Conservation (phyloP, 306 rosid species). For the Cotoneaster glaucophyllus region DNA sequence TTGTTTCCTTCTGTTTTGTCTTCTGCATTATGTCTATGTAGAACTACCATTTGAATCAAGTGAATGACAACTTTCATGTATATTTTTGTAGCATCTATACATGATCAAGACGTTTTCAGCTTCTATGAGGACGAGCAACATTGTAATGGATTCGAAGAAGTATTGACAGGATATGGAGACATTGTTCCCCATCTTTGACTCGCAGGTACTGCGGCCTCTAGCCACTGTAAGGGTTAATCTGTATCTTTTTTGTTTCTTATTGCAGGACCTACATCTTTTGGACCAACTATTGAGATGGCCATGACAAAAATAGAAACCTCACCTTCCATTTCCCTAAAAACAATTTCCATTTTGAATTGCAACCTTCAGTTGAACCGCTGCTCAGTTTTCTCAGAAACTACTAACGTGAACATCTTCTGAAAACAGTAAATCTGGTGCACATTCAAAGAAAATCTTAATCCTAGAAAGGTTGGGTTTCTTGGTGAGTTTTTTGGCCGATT, state of each 20-base stretch:
- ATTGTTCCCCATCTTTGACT: constrained; percentile 62
- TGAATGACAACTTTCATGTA: not conserved
- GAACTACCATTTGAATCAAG: not conserved
- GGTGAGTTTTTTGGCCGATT: too few species aligned
- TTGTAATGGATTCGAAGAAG: constrained; percentile 82
- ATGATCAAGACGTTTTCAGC: constrained; percentile 73
- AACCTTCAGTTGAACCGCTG: too few species aligned
- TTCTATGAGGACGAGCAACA: constrained; percentile 44
- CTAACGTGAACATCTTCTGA: too few species aligned
- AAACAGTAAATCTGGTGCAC: too few species aligned
- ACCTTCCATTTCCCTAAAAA: too few species aligned
- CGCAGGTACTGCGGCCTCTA: constrained; percentile 35
- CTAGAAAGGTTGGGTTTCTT: too few species aligned
- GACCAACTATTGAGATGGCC: constrained; percentile 82
- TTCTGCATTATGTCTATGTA: not conserved
- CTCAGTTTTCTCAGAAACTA: too few species aligned
- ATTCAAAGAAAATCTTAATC: too few species aligned
- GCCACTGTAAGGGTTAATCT: not conserved
- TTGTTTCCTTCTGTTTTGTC: not conserved
- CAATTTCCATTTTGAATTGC: too few species aligned
- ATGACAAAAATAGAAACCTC: constrained; percentile 15
- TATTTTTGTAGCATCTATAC: constrained; percentile 55
- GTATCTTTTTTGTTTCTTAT: not conserved
- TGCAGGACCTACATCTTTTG: constrained; percentile 89
- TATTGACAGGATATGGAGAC: constrained; percentile 55